These are phyloP conservation scores for Suillus americanus DNA, from an alignment of 768 basidiomycete genomes.

Conservation along the genomic window DNA sequence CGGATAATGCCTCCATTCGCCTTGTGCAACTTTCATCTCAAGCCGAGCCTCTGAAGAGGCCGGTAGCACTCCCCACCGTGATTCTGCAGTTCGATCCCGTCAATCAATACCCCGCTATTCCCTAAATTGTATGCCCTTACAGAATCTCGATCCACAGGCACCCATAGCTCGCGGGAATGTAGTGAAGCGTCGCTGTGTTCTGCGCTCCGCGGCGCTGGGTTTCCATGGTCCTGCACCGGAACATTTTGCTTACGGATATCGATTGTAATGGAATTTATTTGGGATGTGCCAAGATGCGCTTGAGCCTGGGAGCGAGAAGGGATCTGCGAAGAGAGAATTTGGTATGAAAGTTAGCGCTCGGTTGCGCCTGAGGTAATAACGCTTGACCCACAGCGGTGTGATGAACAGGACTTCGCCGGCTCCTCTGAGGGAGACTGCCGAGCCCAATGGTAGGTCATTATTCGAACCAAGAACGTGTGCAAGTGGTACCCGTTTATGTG, in stretches of 20 bases:
- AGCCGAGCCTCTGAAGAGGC: neutral
- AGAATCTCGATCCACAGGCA: slow-evolving; percentile 8
- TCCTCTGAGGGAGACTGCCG: neutral
- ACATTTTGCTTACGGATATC: neutral
- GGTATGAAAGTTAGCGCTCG: slow-evolving; percentile 2
- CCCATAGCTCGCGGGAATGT: slow-evolving; percentile 6
- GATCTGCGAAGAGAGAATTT: slow-evolving; percentile 2
- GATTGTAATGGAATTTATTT: slow-evolving; percentile 1
- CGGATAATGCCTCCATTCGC: neutral
- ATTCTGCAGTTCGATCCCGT: slow-evolving; percentile 5
- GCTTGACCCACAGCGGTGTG: neutral
- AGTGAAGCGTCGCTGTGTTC: slow-evolving; percentile 4
- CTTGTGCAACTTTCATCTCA: neutral
- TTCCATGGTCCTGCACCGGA: slow-evolving; percentile 2
- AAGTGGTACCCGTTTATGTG: neutral
- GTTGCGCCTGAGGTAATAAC: neutral
- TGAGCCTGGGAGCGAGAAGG: neutral
- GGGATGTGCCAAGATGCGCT: neutral
- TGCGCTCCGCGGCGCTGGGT: slow-evolving; percentile 5
- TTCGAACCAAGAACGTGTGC: neutral
- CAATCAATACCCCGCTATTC: slow-evolving; percentile 8
- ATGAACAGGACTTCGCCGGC: neutral
- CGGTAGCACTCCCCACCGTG: neutral
- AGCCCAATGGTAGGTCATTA: neutral
- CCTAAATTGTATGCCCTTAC: slow-evolving; percentile 2